Evolutionary conservation across 2,329 filamentous ascomycete species (phyloP).

Genomic region (Alternaria gaisen): DNA sequence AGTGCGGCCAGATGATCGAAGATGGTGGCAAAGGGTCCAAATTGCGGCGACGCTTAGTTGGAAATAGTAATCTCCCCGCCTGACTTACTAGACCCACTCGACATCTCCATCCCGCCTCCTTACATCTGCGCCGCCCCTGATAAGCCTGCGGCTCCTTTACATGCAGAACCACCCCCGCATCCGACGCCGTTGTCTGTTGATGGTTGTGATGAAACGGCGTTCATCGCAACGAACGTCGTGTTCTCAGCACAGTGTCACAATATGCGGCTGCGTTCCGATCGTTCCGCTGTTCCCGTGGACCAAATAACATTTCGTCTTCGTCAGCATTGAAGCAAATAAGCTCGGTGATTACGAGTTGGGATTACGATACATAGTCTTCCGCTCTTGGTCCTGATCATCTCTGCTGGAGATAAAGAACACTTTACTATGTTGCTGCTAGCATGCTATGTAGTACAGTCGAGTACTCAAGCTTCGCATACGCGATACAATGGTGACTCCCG

Average conservation of each 20-base stretch:
- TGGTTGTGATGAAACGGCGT: background rate
- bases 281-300: background rate
- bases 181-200: background rate
- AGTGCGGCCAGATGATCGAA: background rate
- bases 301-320: background rate
- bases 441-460: background rate
- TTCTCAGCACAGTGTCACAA: background rate
- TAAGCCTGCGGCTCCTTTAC: background rate
- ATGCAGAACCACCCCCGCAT: constrained; percentile 1
- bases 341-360: background rate
- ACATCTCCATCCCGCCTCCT: constrained; percentile 1
- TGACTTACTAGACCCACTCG: background rate
- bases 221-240: background rate
- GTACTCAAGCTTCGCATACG: background rate
- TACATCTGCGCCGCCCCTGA: constrained; percentile 2
- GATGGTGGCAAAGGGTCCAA: constrained; percentile 9
- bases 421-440: background rate
- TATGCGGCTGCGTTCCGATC: background rate
- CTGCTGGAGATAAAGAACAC: background rate
- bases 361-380: background rate
- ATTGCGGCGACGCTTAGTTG: constrained; percentile 5
- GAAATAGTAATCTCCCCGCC: constrained; percentile 12
- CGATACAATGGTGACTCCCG: background rate
- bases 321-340: background rate
- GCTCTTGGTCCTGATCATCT: background rate